A percentile compares a stretch with the other conserved stretches of the same genome.
Evolutionary conservation across 164 flowering plant genomes (phyloP).

Genomic region (Kingdonia uniflora): DNA sequence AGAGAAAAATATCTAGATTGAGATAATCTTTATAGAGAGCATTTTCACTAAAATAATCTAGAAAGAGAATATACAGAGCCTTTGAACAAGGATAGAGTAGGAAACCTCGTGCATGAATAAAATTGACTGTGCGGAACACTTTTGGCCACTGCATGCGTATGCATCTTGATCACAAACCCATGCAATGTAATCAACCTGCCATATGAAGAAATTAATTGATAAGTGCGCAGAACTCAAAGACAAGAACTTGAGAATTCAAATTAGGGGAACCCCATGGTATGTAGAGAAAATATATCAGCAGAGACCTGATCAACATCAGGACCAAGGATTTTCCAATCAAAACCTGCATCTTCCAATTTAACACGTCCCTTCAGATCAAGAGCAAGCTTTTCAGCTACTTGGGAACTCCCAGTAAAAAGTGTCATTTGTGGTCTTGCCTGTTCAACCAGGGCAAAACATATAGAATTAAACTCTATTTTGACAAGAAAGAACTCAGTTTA

Average conservation of each 20-base stretch:
- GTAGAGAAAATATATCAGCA: no score
- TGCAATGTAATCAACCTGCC: slow-evolving; percentile 89
- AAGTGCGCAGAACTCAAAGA: no score
- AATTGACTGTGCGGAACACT: slow-evolving; percentile 95
- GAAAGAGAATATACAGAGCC: no score
- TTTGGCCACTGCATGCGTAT: slow-evolving; percentile 97
- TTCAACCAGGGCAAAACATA: not conserved
- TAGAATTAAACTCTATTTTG: no score
- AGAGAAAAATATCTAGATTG: no score
- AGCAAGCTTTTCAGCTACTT: slow-evolving; percentile 92
- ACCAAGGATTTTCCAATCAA: slow-evolving; percentile 96
- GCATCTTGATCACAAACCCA: slow-evolving; percentile 99
- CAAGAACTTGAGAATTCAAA: not conserved
- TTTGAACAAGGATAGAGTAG: slow-evolving; percentile 1
- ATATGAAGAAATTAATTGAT: slow-evolving; percentile 3
- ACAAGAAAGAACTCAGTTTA: slow-evolving; percentile 2
- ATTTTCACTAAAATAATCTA: no score
- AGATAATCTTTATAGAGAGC: no score
- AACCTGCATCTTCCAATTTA: slow-evolving; percentile 97
- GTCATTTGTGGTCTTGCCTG: slow-evolving; percentile 96
- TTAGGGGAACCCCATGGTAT: no score
- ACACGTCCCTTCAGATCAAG: slow-evolving; percentile 77
- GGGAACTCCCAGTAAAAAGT: slow-evolving; percentile 94
- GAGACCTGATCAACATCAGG: slow-evolving; percentile 93
- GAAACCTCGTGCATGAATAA: slow-evolving; percentile 94